phyloP scores from a whole-genome alignment of 2,329 filamentous ascomycete genomes.

The Curvularia sp. region DNA sequence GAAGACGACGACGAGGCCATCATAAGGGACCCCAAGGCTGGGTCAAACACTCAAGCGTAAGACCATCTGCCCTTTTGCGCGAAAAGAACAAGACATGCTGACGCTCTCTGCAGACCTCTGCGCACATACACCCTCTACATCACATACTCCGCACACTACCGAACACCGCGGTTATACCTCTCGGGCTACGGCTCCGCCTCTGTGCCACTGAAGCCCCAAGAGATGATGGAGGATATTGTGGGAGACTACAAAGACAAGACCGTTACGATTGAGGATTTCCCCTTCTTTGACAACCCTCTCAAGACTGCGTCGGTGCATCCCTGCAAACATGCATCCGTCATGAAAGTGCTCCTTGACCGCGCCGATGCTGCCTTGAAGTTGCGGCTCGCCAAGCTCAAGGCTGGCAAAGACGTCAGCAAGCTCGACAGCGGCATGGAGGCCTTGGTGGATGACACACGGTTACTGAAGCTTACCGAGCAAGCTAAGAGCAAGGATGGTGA shows the following conservation, averaged over 20 bases:
- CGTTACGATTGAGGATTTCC: constrained; percentile 96
- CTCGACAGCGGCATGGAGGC: constrained; percentile 76
- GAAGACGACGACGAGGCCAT: constrained; percentile 94
- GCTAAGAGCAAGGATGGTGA: constrained; percentile 54
- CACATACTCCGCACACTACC: constrained; percentile 95
- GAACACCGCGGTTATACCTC: constrained; percentile 92
- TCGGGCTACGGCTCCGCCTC: constrained; percentile 84
- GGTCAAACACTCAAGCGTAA: constrained; percentile 62
- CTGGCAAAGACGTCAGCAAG: constrained; percentile 63
- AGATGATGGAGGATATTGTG: constrained; percentile 97
- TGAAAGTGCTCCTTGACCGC: constrained; percentile 96
- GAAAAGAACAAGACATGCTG: constrained; percentile 17
- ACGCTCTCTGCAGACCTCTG: constrained; percentile 65
- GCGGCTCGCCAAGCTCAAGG: constrained; percentile 79
- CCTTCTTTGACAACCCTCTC: constrained; percentile 87
- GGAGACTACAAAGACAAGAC: constrained; percentile 99
- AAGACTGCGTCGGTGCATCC: constrained; percentile 98
- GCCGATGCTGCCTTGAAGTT: constrained; percentile 93
- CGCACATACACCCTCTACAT: constrained; percentile 99
- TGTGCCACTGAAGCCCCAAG: constrained; percentile 79
- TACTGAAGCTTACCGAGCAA: constrained; percentile 64
- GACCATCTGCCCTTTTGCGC: constrained; percentile 36
- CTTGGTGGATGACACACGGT: constrained; percentile 80
- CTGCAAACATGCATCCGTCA: constrained; percentile 95
- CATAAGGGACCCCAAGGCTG: constrained; percentile 68